Evolutionary conservation across 1,139 yeast genomes (phyloP), one percentile per base, ranked within the genome.

Genomic region (Hyphopichia burtonii): DNA sequence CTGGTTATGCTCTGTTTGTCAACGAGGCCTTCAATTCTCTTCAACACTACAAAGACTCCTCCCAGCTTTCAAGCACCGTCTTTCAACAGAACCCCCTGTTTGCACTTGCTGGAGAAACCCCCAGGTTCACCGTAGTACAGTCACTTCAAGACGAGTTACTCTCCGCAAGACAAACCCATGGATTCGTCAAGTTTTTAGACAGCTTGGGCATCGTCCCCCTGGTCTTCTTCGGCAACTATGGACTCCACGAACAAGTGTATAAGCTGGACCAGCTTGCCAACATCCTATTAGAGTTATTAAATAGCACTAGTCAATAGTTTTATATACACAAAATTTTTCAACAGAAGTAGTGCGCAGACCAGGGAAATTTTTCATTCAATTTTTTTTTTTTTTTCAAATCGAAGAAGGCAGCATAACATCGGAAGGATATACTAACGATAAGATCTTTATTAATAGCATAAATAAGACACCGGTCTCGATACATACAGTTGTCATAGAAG

Each of bases 121-220:
- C 30, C 31, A 25, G 31, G 2, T 25, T 57, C 8, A 43, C 46
- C 22, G 54, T 67, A 2, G 44, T 66, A 14, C 68, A 68, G 15
- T 67, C 73, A 0, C 37, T 43, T 1, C 54, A 67, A 37, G 76
- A 70, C 46, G 76, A 70, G 49, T 56, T 69, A 12, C 50, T 70
- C 16, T 55, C 67, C 1, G 35, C 44, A 12, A 50, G 45, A 2
- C 76, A 70, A 44, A 45, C 66, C 1, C 37, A 48, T 6, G 15
- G 43, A 6, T 46, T 66, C 12, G 44, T 37, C 2, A 36, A 45
- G n/a, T 60, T 45, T 33, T 52, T 68, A 17, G 36, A 45, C 7
- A 12, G 20, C 1, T 30, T 41, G 1, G 37, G 34, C 0, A 36
- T 56, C 9, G 20, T 38, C 1, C 47, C 40, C 38, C 31, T 36